Base-by-base conservation (phyloP, 768 basidiomycete genomes). In the Coprinellus micaceus region DNA sequence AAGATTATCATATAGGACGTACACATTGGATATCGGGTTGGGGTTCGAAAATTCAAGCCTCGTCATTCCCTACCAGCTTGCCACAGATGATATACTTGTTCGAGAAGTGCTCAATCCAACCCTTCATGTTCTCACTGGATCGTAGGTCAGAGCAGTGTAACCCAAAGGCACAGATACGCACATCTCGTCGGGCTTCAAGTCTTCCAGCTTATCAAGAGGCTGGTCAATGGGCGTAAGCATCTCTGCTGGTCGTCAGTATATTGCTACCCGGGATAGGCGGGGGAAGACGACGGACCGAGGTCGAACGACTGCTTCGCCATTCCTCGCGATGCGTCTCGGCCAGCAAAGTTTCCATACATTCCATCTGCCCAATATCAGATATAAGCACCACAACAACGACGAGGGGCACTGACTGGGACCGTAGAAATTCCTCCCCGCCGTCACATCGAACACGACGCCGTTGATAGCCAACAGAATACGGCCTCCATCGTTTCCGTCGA, bases 231-330 rank as follows among this genome's bases (percentile, higher is more conserved):
- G 84, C 0, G 92, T 94, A 57, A 98, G 79, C 91, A 97, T 96
- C 48, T 94, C 95, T 89, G 65, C 24, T 19, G 50, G 37, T 54
- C 1, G 28, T 51, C 3, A 46, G 19, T 29, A 46, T 49, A 19
- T 1, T 26, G 19, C 36, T 11, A 30, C 12, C 21, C 7, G 29
- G 45, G 15, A 29, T 19, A 15, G 57, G 19, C 22, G 39, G 25
- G 45, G 21, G 28, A 6, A 49, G 26, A 24, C 21, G 2, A 66
- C 88, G 52, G 64, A 92, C 94, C 92, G n/a, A 76, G 28, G 63
- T 95, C 95, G 61, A 97, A 98, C 2, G 94, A 96, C 73, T 98
- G 95, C 72, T 95, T 97, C 6, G 96, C 96, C 91, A 98, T 95
- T 4, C 96, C 95, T 36, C 95, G 77, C 15, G 92, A 95, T 1